phyloP scores from a whole-genome alignment of 257 asterid genomes.

The Rehmannia glutinosa region DNA sequence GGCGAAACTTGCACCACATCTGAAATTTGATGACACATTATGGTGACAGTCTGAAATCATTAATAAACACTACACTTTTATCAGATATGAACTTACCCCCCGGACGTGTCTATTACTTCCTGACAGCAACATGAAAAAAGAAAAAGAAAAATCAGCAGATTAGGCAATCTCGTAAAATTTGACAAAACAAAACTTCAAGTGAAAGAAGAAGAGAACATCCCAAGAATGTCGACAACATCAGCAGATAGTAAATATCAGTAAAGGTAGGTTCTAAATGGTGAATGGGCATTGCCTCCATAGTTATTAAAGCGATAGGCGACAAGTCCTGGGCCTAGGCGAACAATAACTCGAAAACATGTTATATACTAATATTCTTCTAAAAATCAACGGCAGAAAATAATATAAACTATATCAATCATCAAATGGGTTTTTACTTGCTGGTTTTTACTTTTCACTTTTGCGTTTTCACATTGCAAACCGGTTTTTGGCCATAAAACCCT shows the following conservation, averaged over 20 bases:
- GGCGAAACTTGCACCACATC: slow-evolving; percentile 87
- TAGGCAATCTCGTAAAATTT: background rate
- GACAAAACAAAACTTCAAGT: background rate
- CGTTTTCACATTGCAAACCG: too few relatives aligned
- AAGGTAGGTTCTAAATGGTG: background rate
- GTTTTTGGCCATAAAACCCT: too few relatives aligned
- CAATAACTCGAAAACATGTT: too few relatives aligned
- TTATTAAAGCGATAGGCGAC: too few relatives aligned
- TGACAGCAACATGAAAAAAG: slow-evolving; percentile 19
- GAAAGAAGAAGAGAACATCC: background rate
- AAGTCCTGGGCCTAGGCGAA: background rate
- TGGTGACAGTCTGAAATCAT: background rate
- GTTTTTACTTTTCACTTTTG: too few relatives aligned
- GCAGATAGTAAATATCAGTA: background rate
- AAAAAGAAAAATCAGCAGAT: slow-evolving; percentile 8
- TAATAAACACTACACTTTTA: background rate
- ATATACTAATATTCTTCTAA: too few relatives aligned
- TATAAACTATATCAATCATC: too few relatives aligned
- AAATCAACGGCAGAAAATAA: too few relatives aligned
- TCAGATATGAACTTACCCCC: slow-evolving; percentile 54
- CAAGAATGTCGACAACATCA: background rate
- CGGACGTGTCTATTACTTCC: slow-evolving; percentile 83
- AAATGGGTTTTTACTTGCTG: too few relatives aligned
- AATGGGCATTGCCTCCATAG: background rate
- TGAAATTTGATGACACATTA: slow-evolving; percentile 1